phyloP scores from a whole-genome alignment of 345 rosid genomes.

The Lenwebbia sp. region DNA sequence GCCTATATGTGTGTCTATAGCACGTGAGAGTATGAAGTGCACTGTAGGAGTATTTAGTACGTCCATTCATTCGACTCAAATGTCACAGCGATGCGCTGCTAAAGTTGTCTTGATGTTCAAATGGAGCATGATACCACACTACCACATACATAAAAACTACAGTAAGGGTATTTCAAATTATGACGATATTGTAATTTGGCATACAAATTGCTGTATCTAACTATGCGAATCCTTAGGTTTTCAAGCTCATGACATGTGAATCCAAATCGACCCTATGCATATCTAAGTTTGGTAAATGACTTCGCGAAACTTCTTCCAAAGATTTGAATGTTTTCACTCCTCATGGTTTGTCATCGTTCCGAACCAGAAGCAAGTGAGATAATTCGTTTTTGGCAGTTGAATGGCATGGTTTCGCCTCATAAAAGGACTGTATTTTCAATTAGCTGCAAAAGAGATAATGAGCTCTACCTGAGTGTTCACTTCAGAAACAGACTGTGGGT shows the following conservation, averaged over 20 bases:
- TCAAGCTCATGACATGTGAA: not conserved
- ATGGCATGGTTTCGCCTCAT: not conserved
- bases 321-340: not conserved
- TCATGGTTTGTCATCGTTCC: not conserved
- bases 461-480: constrained; percentile 67
- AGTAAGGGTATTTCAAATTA: not conserved
- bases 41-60: not conserved
- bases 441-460: not conserved
- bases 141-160: not conserved
- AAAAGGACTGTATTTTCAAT: not conserved
- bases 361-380: not conserved
- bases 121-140: not conserved
- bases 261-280: not conserved
- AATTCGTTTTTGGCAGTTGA: not conserved
- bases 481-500: constrained; percentile 59
- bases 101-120: not conserved
- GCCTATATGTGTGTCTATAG: not conserved
- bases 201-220: not conserved
- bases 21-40: not conserved
- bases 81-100: not conserved
- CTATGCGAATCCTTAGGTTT: not conserved
- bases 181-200: not conserved
- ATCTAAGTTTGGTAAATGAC: not conserved
- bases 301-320: not conserved
- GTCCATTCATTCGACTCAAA: not conserved